These are phyloP conservation scores for Cladosporium halotolerans DNA, from an alignment of 2,329 filamentous ascomycete genomes.

Conservation along the genomic window DNA sequence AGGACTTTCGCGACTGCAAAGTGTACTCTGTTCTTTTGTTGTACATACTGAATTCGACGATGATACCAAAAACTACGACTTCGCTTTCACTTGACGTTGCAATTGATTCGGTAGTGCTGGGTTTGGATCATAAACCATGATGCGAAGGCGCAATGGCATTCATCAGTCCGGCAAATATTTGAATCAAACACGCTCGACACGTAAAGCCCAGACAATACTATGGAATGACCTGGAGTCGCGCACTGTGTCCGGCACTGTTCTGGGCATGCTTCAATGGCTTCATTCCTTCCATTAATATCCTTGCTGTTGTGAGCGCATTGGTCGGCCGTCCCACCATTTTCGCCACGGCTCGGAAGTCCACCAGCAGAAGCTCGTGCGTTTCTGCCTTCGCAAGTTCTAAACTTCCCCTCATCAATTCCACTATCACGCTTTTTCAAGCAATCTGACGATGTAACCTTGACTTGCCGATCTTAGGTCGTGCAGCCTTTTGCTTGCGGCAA, in stretches of 20 bases:
- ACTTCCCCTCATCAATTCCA: slow-evolving; percentile 1
- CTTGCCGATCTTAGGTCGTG: background rate
- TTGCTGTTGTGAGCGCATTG: background rate
- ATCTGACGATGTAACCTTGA: slow-evolving; percentile 8
- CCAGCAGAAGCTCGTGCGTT: background rate
- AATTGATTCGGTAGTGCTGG: too few species aligned
- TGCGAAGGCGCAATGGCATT: too few species aligned
- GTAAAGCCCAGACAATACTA: too few species aligned
- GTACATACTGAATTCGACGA: slow-evolving; percentile 11
- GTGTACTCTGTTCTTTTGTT: slow-evolving; percentile 9
- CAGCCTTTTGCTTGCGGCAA: background rate
- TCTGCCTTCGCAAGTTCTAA: background rate
- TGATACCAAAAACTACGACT: background rate
- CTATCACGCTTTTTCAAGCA: background rate
- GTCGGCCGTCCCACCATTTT: background rate
- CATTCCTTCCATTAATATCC: background rate
- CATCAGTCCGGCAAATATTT: too few species aligned
- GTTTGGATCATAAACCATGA: too few species aligned
- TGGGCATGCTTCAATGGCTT: background rate
- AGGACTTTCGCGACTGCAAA: slow-evolving; percentile 9
- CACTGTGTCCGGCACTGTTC: too few species aligned
- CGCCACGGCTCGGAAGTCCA: background rate
- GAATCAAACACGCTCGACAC: too few species aligned
- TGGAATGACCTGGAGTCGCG: too few species aligned
- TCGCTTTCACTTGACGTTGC: too few species aligned